These are phyloP conservation scores for Salinomyces thailandicus DNA, from an alignment of 2,329 filamentous ascomycete genomes.

Conservation along the genomic window DNA sequence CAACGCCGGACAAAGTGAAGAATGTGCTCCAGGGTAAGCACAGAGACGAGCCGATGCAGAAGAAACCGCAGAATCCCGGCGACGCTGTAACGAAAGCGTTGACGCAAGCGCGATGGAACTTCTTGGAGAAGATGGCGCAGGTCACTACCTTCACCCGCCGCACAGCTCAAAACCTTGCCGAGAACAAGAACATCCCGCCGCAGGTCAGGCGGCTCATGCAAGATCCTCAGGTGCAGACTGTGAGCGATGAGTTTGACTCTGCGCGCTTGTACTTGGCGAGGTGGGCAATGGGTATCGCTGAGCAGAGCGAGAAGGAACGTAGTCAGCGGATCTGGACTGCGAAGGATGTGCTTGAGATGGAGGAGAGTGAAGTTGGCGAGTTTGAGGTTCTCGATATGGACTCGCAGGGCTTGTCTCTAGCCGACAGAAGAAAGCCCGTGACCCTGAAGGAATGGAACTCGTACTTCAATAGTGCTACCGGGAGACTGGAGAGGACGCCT, in stretches of 20 bases:
- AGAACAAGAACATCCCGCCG: conserved; percentile 82
- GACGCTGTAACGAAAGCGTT: conserved; percentile 85
- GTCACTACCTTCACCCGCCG: conserved; percentile 91
- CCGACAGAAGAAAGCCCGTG: conserved; percentile 67
- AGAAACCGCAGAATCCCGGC: conserved; percentile 35
- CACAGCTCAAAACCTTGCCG: conserved; percentile 82
- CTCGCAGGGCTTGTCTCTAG: conserved; percentile 58
- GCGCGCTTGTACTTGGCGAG: conserved; percentile 86
- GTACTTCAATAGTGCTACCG: conserved; percentile 70
- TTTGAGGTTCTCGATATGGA: conserved; percentile 87
- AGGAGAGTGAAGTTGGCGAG: conserved; percentile 88
- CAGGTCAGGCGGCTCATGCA: conserved; percentile 75
- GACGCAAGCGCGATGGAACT: conserved; percentile 91
- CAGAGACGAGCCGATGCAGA: conserved; percentile 28
- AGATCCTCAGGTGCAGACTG: conserved; percentile 86
- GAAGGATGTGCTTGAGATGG: conserved; percentile 81
- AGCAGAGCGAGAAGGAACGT: conserved; percentile 83
- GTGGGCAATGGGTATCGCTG: conserved; percentile 98
- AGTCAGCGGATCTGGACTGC: conserved; percentile 87
- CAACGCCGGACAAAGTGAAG: conserved; percentile 39
- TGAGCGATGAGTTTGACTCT: conserved; percentile 96
- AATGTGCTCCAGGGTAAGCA: conserved; percentile 30
- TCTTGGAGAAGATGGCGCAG: conserved; percentile 92
- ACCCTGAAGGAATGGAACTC: conserved; percentile 79
- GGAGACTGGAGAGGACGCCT: conserved; percentile 64